phyloP scores from a whole-genome alignment of 2,329 filamentous ascomycete genomes.

The Arthrobotrys pseudoclavata region DNA sequence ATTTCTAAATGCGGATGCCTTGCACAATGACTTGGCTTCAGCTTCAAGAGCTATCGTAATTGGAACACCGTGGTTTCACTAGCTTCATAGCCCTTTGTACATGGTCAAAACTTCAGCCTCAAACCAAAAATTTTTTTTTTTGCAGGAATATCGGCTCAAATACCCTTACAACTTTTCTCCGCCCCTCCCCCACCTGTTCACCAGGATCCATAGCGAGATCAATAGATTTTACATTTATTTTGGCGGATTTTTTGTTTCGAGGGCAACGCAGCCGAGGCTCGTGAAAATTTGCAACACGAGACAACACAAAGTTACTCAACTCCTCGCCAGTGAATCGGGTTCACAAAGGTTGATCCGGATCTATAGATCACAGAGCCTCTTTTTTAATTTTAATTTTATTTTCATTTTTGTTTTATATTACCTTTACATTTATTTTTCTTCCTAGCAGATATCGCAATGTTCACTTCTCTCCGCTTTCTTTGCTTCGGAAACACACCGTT shows the following conservation, averaged over 20 bases:
- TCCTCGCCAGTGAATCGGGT: neutral
- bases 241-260: conserved; percentile 6
- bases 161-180: neutral
- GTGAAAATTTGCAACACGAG: conserved; percentile 9
- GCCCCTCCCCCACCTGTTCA: neutral
- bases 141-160: neutral
- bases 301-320: conserved; percentile 12
- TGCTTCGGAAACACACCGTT: conserved; percentile 20
- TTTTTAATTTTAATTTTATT: neutral
- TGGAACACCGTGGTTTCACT: conserved; percentile 7
- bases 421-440: neutral
- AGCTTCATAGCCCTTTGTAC: neutral
- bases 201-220: neutral
- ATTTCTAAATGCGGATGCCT: conserved; percentile 14
- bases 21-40: conserved; percentile 12
- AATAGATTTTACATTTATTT: conserved; percentile 12
- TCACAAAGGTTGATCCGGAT: neutral
- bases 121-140: neutral
- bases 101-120: conserved; percentile 9
- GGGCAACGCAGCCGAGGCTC: neutral
- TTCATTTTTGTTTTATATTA: neutral
- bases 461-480: conserved; percentile 31
- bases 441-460: conserved; percentile 9
- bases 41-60: neutral
- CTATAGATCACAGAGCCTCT: neutral